These are phyloP conservation scores for Candida chauliodis DNA, from an alignment of 805 yeast species.

Conservation along the genomic window DNA sequence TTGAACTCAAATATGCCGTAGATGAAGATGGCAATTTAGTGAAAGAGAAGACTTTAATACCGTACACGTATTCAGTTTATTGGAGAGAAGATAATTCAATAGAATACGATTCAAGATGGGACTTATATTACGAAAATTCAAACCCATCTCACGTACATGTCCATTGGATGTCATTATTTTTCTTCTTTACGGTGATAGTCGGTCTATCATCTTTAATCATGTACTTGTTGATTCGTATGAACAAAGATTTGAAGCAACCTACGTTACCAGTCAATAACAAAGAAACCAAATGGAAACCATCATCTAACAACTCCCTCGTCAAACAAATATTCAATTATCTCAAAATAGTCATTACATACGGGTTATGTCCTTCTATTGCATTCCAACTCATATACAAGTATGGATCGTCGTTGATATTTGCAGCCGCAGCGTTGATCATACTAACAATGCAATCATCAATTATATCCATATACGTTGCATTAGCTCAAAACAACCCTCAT, in stretches of 20 bases:
- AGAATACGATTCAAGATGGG: constrained; percentile 71
- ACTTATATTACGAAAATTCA: constrained; percentile 59
- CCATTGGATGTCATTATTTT: constrained; percentile 76
- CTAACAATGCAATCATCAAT: constrained; percentile 71
- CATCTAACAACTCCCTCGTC: background rate
- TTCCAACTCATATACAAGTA: background rate
- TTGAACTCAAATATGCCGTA: constrained; percentile 45
- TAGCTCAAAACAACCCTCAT: constrained; percentile 51
- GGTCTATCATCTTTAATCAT: constrained; percentile 64
- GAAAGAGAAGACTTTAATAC: constrained; percentile 44
- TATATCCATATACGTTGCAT: constrained; percentile 61
- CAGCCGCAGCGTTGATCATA: constrained; percentile 35
- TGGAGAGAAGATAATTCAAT: constrained; percentile 79
- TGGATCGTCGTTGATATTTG: background rate
- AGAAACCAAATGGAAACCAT: constrained; percentile 4
- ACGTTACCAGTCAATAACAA: constrained; percentile 11
- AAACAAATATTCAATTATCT: constrained; percentile 1
- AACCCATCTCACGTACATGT: constrained; percentile 41
- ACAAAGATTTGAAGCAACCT: constrained; percentile 11
- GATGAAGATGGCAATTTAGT: constrained; percentile 18
- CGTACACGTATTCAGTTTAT: constrained; percentile 80
- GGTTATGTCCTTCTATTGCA: constrained; percentile 56
- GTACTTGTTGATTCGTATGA: constrained; percentile 54
- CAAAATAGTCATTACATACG: constrained; percentile 42
- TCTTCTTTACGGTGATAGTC: constrained; percentile 63